Evolutionary conservation across 805 yeast genomes (phyloP).

Genomic region (Lipomyces sp.): DNA sequence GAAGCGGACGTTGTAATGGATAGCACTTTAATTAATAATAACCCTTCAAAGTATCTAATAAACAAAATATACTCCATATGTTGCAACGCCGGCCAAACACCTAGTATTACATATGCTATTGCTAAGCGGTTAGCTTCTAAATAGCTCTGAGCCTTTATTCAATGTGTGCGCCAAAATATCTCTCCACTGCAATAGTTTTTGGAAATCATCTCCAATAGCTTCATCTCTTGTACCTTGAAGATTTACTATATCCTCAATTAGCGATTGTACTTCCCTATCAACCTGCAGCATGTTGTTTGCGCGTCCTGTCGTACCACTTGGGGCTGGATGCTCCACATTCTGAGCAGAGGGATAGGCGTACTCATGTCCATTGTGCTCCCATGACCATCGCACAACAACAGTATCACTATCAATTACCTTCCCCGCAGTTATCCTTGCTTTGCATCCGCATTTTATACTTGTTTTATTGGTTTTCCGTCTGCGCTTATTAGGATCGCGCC

Average conservation of each 20-base stretch:
- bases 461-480: constrained; percentile 15
- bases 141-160: neutral
- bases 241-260: neutral
- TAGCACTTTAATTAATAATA: neutral
- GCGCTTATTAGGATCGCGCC: constrained; percentile 29
- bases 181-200: neutral
- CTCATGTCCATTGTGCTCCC: constrained; percentile 22
- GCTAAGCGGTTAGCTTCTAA: neutral
- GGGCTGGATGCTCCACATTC: neutral
- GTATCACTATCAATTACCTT: neutral
- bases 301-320: neutral
- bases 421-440: constrained; percentile 18
- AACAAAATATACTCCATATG: neutral
- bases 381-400: constrained; percentile 19
- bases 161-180: neutral
- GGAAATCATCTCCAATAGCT: neutral
- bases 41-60: neutral
- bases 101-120: neutral
- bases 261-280: neutral
- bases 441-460: constrained; percentile 27
- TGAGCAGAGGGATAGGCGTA: neutral
- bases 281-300: neutral
- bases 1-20: neutral
- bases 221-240: neutral
- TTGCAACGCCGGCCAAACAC: neutral